Conservation (phyloP, 345 rosid species). For the Angophora floribunda region DNA sequence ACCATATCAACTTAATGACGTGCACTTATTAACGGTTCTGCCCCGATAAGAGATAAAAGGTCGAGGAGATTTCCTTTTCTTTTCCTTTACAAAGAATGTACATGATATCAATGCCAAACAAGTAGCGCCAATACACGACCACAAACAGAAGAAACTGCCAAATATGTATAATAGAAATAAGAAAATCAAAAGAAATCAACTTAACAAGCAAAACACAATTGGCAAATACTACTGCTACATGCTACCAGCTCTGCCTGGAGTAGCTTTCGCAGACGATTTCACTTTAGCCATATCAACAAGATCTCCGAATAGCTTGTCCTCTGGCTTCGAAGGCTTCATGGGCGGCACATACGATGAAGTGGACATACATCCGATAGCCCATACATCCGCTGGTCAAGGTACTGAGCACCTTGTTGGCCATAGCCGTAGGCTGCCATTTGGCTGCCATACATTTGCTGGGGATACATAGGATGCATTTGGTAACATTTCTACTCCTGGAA, state of each 20-base stretch:
- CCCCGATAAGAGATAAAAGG: not conserved
- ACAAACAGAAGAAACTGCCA: not conserved
- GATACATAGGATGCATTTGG: too few species aligned
- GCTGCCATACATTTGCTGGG: conserved; percentile 56
- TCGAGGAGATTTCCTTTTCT: not conserved
- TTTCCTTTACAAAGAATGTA: conserved; percentile 41
- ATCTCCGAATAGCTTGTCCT: conserved; percentile 93
- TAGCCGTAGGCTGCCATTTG: conserved; percentile 72
- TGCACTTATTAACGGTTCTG: not conserved
- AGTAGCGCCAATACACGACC: conserved; percentile 7
- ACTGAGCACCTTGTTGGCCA: conserved; percentile 50
- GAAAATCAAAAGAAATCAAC: not conserved
- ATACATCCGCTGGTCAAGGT: conserved; percentile 73
- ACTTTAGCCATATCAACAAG: conserved; percentile 85
- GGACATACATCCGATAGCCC: conserved; percentile 38
- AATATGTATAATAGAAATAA: conserved; percentile 7
- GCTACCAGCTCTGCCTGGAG: conserved; percentile 69
- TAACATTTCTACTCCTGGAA: too few species aligned
- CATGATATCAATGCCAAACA: conserved; percentile 32
- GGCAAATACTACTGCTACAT: conserved; percentile 29
- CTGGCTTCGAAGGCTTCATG: conserved; percentile 50
- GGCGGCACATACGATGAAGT: conserved; percentile 46
- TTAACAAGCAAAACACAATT: not conserved
- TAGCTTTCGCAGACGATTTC: conserved; percentile 46
- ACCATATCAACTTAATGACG: not conserved